Evolutionary conservation across 331 rosid species (phyloP).

Genomic region (Prunus yedoensis): DNA sequence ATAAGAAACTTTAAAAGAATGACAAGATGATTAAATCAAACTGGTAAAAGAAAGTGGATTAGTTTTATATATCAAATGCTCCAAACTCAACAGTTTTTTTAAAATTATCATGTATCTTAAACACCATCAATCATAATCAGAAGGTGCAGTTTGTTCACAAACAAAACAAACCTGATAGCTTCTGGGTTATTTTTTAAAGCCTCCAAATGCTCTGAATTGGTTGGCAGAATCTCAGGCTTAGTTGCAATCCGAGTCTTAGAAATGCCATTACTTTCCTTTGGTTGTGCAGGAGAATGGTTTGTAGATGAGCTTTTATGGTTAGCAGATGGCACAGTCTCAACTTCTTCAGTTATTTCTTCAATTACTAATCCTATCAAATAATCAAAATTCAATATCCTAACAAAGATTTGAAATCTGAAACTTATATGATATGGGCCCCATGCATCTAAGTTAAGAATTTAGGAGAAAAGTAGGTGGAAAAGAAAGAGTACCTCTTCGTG

Average conservation of each 20-base stretch:
- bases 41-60: neutral
- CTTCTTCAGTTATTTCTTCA: slow-evolving; percentile 89
- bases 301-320: slow-evolving; percentile 41
- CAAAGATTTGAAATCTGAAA: neutral
- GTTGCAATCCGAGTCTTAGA: slow-evolving; percentile 37
- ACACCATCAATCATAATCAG: neutral
- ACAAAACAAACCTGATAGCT: slow-evolving; percentile 61
- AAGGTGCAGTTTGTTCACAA: neutral
- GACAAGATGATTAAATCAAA: neutral
- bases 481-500: slow-evolving; percentile 43
- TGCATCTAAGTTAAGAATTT: neutral
- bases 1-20: neutral
- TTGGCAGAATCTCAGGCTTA: slow-evolving; percentile 33
- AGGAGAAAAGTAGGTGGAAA: neutral
- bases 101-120: neutral
- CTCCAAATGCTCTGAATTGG: slow-evolving; percentile 49
- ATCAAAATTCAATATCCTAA: neutral
- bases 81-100: neutral
- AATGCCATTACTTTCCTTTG: slow-evolving; percentile 33
- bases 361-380: slow-evolving; percentile 57
- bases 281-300: slow-evolving; percentile 38
- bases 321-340: slow-evolving; percentile 35
- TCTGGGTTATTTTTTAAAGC: slow-evolving; percentile 65
- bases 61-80: neutral
- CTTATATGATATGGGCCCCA: neutral